Evolutionary conservation across 306 rosid species (phyloP), one percentile per base, ranked within the genome.

Genomic region (Carpinus fangiana): DNA sequence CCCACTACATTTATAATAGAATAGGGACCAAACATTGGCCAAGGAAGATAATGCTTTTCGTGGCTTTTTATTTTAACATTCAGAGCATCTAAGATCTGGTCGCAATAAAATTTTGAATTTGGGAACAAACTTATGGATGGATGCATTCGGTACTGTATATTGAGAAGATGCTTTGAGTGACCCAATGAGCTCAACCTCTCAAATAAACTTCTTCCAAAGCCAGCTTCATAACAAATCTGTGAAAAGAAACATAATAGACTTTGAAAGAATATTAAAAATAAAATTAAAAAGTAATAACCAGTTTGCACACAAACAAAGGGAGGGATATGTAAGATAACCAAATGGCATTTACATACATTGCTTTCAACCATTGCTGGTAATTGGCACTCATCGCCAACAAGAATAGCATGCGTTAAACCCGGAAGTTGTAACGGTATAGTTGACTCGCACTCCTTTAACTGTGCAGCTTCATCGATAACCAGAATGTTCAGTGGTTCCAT

Each of bases 391-490:
- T 93, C 98, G 45, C 98, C 98, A 28, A 91, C 88, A 77, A 93
- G 91, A 78, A 93, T 76, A 16, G 79, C 96, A 76, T 86, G 93
- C 73, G 76, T 82, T 66, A 91, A 62, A 56, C 78, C 80, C 0
- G 79, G 88, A 82, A 93, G 88, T 56, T 80, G 96, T 14, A 93
- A 72, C 57, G 96, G 90, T 70, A 91, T 93, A 31, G 79, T 18
- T 43, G 96, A 93, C 74, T 93, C 98, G 10, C 96, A 91, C 83
- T 91, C 98, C 73, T 80, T 91, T 61, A 93, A 41, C 28, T 91
- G 96, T 28, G 96, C 94, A 51, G 96, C 98, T 88, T 93, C 98
- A 62, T 93, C 98, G 76, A 93, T 87, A 26, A 90, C 89, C 68
- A 93, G 80, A 78, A 89, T 17, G 7, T 75, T 51, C 14, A 88